Evolutionary conservation across 306 rosid genomes (phyloP), one percentile per base, ranked within the genome.

Genomic region (Prunus mume): DNA sequence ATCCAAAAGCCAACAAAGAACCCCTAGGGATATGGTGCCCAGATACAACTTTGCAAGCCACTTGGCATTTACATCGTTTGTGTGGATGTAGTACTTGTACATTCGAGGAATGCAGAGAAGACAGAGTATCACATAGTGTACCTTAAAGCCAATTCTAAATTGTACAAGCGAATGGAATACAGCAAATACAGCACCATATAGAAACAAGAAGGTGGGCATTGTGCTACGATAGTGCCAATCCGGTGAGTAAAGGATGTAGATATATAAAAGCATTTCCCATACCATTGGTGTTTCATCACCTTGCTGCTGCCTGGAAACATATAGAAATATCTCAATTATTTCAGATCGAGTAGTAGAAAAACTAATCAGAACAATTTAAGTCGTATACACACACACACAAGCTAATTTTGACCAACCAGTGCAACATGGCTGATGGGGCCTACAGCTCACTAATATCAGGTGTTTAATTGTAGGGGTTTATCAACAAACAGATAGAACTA

Each of bases 261-360:
- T 71, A 79, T 90, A 93, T 24, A 93, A 81, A 50, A 93, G 93
- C 85, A 93, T 86, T 80, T 93, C 98, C 98, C 98, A 93, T 69
- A 93, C 91, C 98, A 93, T 89, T 1, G 98, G 98, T 64, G 94
- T 93, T 85, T 93, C 98, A 66, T 90, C 96, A 0, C 98, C 87
- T 77, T 93, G 94, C 66, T 90, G 96, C 83, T 93, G 96, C 86
- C 98, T 93, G 89, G 49, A 88, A 70, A 65, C 11, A 18, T 10
- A 68, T 38, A 38, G 43, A 18, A 25, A 52, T 28, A 63, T 65
- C 28, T 63, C 76, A 78, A 69, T 34, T 34, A 20, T n/a, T 55
- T 34, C 14, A 32, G 46, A 63, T 63, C 47, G 2, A 4, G 4
- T 3, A 14, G 57, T 52, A 52, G 57, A 52, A 18, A 52, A 52